A percentile compares a stretch with the other conserved stretches of the same genome.
Evolutionary conservation across 352 stramenopile species (phyloP).

Genomic region (Phytophthora boehmeriae): DNA sequence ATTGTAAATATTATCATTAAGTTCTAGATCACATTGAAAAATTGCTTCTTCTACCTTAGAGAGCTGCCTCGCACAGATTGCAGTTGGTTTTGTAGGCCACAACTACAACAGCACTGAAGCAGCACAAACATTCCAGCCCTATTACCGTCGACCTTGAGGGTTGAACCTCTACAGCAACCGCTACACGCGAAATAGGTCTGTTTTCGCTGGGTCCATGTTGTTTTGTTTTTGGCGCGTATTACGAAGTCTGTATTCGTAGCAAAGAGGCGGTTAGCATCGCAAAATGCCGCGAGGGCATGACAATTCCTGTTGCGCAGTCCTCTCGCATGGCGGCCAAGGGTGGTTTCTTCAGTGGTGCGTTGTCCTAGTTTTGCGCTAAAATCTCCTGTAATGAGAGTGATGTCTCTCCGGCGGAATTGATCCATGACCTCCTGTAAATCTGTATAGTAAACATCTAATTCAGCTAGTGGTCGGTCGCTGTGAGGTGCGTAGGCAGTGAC

Average conservation of each 20-base stretch:
- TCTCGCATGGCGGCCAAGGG: background rate
- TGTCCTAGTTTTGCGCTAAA: constrained; percentile 17
- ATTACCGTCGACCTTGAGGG: no score
- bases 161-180: no score
- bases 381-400: constrained; percentile 8
- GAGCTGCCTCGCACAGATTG: no score
- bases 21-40: no score
- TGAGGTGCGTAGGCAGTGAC: constrained; percentile 14
- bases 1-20: no score
- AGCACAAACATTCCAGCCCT: no score
- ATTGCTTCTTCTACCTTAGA: no score
- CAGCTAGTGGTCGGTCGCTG: background rate
- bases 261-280: constrained; percentile 8
- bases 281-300: no score
- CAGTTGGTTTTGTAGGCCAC: no score
- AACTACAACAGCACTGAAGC: no score
- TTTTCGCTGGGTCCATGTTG: background rate
- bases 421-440: background rate
- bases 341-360: background rate
- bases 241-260: constrained; percentile 17
- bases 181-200: no score
- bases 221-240: background rate
- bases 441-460: constrained; percentile 4
- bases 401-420: constrained; percentile 3
- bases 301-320: constrained; percentile 5